phyloP scores from a whole-genome alignment of 2,329 filamentous ascomycete genomes.

The Fusarium solani-melongenae region DNA sequence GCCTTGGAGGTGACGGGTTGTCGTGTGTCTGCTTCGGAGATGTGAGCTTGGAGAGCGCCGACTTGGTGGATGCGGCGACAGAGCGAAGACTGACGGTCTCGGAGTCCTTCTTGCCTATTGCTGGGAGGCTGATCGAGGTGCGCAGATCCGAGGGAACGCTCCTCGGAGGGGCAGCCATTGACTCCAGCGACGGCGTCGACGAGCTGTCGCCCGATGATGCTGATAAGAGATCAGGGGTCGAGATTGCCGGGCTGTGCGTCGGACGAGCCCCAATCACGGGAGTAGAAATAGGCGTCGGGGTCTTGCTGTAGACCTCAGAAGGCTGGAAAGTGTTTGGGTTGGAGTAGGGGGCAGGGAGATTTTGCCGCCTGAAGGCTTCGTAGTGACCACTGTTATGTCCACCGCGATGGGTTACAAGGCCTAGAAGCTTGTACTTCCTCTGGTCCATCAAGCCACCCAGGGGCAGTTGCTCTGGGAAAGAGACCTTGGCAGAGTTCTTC shows the following conservation, averaged over 20 bases:
- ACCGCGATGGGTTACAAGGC: conserved; percentile 92
- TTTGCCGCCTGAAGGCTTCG: conserved; percentile 92
- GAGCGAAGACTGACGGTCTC: conserved; percentile 67
- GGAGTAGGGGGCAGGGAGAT: conserved; percentile 80
- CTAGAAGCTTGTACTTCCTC: conserved; percentile 85
- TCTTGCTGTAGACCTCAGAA: conserved; percentile 77
- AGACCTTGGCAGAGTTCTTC: conserved; percentile 94
- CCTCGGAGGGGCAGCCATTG: conserved; percentile 43
- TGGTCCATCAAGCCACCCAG: conserved; percentile 83
- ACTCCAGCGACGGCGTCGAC: conserved; percentile 54
- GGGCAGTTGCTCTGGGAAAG: conserved; percentile 87
- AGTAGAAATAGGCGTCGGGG: conserved; percentile 64
- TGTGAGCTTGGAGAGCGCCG: conserved; percentile 62
- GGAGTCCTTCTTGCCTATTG: conserved; percentile 52
- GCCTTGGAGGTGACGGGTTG: conserved; percentile 33
- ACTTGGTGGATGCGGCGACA: conserved; percentile 66
- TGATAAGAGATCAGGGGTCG: conserved; percentile 60
- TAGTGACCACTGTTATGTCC: conserved; percentile 97
- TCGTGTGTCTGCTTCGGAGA: conserved; percentile 49
- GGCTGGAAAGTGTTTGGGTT: conserved; percentile 83
- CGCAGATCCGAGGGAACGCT: conserved; percentile 47
- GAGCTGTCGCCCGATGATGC: conserved; percentile 48
- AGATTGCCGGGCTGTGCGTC: conserved; percentile 56
- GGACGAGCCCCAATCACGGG: conserved; percentile 55
- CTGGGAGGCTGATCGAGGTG: conserved; percentile 39